Conservation (phyloP, 257 asterid species). For the Primulina huaijiensis region DNA sequence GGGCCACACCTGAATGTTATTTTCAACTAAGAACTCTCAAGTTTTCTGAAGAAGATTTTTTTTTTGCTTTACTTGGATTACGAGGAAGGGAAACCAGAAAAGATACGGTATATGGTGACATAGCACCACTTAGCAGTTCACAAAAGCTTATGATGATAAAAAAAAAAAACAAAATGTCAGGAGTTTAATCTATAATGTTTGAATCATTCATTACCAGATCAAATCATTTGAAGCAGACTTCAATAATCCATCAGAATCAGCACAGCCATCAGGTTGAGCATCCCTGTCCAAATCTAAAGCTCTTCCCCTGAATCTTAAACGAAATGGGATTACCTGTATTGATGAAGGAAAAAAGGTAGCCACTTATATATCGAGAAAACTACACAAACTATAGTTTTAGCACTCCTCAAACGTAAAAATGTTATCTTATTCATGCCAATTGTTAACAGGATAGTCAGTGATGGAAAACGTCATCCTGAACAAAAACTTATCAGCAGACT, state of each 20-base stretch:
- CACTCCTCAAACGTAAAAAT: conserved; percentile 8
- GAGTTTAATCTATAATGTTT: background rate
- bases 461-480: background rate
- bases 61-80: no score
- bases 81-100: background rate
- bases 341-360: conserved; percentile 9
- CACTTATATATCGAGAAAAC: conserved; percentile 8
- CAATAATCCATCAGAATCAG: conserved; percentile 31
- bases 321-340: conserved; percentile 62
- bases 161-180: conserved; percentile 9
- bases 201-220: conserved; percentile 55
- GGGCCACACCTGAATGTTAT: background rate
- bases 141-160: conserved; percentile 8
- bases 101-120: background rate
- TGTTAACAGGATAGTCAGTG: conserved; percentile 5
- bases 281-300: conserved; percentile 32
- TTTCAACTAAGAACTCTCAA: background rate
- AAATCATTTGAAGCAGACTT: conserved; percentile 40
- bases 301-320: conserved; percentile 67
- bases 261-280: conserved; percentile 33
- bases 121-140: background rate
- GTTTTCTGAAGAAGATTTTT: background rate
- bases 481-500: background rate
- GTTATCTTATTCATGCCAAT: background rate
- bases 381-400: background rate